Evolutionary conservation across 768 basidiomycete species (phyloP), one percentile per base, ranked within the genome.

Genomic region (Rhodocollybia butyracea): DNA sequence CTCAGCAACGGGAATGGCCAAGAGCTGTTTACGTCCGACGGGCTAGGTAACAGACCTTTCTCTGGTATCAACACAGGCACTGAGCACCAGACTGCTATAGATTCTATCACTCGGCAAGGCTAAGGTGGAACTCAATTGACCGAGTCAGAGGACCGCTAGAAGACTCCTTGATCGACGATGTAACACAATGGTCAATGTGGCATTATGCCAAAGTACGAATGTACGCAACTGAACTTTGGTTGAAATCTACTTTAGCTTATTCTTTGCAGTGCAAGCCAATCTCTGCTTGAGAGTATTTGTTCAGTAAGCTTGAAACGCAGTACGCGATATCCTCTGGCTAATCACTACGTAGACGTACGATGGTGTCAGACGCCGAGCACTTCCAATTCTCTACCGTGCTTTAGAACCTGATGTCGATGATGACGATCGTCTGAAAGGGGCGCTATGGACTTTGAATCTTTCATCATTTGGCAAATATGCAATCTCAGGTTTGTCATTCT

Each of bases 351-450:
- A 89, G 87, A 67, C 76, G 2, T 89, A 84, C 61, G 89, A 90
- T 63, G 89, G 87, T 4, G 78, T 87, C 34, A 76, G 85, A 31
- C 77, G 76, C 15, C 81, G 86, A n/a, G 78, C 79, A 34, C 72
- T 88, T 19, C 85, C 86, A 8, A 57, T 72, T 40, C 66, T 88
- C n/a, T 81, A 83, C 57, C 67, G 75, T 38, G 79, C 82, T 4
- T 70, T 88, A 50, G 75, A 80, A 47, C 83, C 86, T 5, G 90
- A 87, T 2, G 79, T 78, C 19, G 91, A 94, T 36, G 90, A 91
- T 61, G 91, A 91, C 61, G 91, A 93, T 66, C 80, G 88, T n/a
- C 91, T 94, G 85, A 95, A 97, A 72, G 94, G 94, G 10, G 89
- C 91, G 3, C 69, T 94, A 19, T 93, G 90, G 83, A 85, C 87